Base-by-base conservation (phyloP, 805 yeast genomes). In the Saturnispora sekii region DNA sequence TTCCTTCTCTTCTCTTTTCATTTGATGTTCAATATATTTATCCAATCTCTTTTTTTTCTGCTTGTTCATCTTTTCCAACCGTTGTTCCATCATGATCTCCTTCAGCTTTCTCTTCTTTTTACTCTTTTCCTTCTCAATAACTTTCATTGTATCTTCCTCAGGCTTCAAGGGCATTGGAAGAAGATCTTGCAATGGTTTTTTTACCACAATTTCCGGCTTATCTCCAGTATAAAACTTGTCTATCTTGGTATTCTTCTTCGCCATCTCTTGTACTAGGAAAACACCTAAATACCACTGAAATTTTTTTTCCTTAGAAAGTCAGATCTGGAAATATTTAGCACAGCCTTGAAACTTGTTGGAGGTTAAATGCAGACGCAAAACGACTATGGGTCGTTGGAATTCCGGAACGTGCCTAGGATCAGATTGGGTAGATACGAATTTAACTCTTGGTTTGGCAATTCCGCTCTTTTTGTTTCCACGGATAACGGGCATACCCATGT, bases 11-110 rank as follows among this genome's bases (percentile, higher is more conserved):
- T 90, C 95, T 58, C 94, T 69, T 56, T 82, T 83, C 53, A 88
- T 58, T 60, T 88, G 96, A 64, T 85, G 95, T 47, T 88, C 95
- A 33, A 90, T 87, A 62, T 87, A 90, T 62, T 90, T 90, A 50
- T 90, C 97, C 37, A 90, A 65, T 47, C 97, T 67, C 66, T 84
- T 74, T 69, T 71, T 75, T 67, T 90, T 83, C 40, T 81, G 73
- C 41, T 77, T 68, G 0, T 89, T 78, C 32, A 84, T 62, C 57
- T 87, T 87, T 48, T 85, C 90, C 44, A 74, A 68, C 44, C 72
- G 72, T 37, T 85, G 81, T 26, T 70, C 62, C 45, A 83, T 67
- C 7, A 79, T 62, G 26, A 76, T 72, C 48, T 79, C 73, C 44
- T 69, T 76, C 39, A 89, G 58, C 50, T 74, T 76, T 41, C 90